These are phyloP conservation scores for Cercospora sp. DNA, from an alignment of 2,329 filamentous ascomycete species.

Conservation along the genomic window DNA sequence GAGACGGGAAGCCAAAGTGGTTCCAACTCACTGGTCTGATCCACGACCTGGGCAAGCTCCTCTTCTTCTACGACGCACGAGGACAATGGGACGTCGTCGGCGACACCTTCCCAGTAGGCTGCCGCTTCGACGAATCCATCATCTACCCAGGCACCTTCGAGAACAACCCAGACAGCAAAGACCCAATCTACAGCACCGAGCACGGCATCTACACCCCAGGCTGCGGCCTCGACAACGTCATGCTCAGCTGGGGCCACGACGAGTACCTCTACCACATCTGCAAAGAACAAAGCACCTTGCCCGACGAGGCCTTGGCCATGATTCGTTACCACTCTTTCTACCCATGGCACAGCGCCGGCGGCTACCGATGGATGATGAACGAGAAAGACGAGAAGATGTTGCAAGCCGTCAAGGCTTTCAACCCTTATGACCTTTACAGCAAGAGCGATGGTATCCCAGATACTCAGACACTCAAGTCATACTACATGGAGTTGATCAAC, in stretches of 20 bases:
- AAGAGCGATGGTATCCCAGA: conserved; percentile 82
- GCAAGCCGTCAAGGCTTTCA: conserved; percentile 79
- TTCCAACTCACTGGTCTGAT: conserved; percentile 77
- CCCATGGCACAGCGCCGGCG: conserved; percentile 81
- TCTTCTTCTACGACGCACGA: conserved; percentile 77
- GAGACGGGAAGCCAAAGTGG: conserved; percentile 79
- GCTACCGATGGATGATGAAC: conserved; percentile 80
- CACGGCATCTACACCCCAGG: conserved; percentile 76
- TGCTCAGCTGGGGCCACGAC: conserved; percentile 88
- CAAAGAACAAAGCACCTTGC: conserved; percentile 77
- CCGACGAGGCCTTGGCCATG: conserved; percentile 83
- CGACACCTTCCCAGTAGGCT: conserved; percentile 78
- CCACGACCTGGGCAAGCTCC: conserved; percentile 77
- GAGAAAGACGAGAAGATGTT: conserved; percentile 78
- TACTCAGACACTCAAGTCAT: conserved; percentile 74
- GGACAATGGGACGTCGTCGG: conserved; percentile 95
- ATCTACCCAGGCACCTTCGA: conserved; percentile 78
- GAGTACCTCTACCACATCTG: conserved; percentile 85
- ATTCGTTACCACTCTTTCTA: conserved; percentile 93
- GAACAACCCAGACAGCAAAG: conserved; percentile 69
- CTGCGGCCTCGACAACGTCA: conserved; percentile 82
- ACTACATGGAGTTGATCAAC: conserved; percentile 72
- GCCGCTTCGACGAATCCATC: conserved; percentile 71
- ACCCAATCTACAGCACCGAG: conserved; percentile 73
- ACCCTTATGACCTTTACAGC: conserved; percentile 88